A percentile compares a stretch with the other conserved stretches of the same genome.
phyloP scores from a whole-genome alignment of 352 stramenopile species.

The Phytopythium chamaehyphon region DNA sequence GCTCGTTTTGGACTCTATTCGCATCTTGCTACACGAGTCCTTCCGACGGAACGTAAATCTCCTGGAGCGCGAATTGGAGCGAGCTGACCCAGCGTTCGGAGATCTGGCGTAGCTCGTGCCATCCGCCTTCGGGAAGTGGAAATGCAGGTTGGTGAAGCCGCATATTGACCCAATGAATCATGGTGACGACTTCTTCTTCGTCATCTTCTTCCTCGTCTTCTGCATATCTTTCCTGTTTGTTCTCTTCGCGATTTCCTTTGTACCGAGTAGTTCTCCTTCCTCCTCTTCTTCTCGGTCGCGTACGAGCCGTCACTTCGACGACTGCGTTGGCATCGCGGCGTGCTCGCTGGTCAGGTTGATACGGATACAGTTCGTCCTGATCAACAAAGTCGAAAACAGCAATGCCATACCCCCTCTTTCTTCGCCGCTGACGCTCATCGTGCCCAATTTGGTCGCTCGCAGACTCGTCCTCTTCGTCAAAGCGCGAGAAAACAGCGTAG shows the following conservation, averaged over 20 bases:
- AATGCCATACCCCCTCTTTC: constrained; percentile 25
- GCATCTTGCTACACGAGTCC: not conserved
- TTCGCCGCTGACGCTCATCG: not conserved
- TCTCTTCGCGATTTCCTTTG: not conserved
- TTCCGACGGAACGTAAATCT: constrained; percentile 11
- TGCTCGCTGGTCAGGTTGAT: constrained; percentile 25
- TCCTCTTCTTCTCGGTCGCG: constrained; percentile 5
- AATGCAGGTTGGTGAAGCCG: constrained; percentile 13
- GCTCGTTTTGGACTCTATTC: not conserved
- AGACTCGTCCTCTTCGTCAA: constrained; percentile 12
- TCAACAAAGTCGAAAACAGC: constrained; percentile 36
- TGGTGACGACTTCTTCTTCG: constrained; percentile 10
- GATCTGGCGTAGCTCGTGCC: constrained; percentile 13
- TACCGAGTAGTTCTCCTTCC: not conserved
- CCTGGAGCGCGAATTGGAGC: constrained; percentile 10
- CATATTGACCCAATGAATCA: constrained; percentile 20
- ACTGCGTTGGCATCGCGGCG: constrained; percentile 39
- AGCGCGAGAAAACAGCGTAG: constrained; percentile 31
- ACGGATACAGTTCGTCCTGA: constrained; percentile 43
- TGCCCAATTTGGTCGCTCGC: constrained; percentile 4
- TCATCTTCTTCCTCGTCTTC: not conserved
- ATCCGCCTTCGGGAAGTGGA: constrained; percentile 4
- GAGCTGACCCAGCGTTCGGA: constrained; percentile 14
- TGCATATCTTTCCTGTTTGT: not conserved
- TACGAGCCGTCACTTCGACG: constrained; percentile 19